phyloP scores from a whole-genome alignment of 2,329 filamentous ascomycete species.

The Fusarium sarcochroum region DNA sequence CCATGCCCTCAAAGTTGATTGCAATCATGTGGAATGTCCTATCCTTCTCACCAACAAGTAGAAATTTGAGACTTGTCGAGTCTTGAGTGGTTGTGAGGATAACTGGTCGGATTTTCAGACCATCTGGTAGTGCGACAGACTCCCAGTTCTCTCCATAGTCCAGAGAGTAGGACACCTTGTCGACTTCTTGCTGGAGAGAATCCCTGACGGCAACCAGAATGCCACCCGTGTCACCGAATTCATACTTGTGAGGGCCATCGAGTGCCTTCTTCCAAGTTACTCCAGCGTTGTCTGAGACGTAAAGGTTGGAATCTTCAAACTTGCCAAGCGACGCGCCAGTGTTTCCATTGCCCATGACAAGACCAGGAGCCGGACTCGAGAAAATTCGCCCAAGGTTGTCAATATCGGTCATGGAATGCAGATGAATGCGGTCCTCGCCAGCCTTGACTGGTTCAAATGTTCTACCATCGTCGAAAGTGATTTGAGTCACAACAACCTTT shows the following conservation, averaged over 20 bases:
- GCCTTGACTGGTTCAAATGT: conserved; percentile 82
- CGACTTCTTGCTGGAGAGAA: conserved; percentile 72
- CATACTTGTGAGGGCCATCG: conserved; percentile 91
- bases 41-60: conserved; percentile 77
- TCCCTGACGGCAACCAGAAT: conserved; percentile 88
- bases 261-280: conserved; percentile 83
- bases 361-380: conserved; percentile 91
- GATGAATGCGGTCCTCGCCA: conserved; percentile 79
- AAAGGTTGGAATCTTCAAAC: conserved; percentile 83
- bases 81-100: conserved; percentile 91
- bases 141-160: conserved; percentile 92
- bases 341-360: conserved; percentile 96
- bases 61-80: conserved; percentile 91
- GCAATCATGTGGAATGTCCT: conserved; percentile 76
- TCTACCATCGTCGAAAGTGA: conserved; percentile 95
- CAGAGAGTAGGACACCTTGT: conserved; percentile 80
- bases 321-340: conserved; percentile 79
- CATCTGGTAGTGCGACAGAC: conserved; percentile 75
- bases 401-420: conserved; percentile 92
- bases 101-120: conserved; percentile 76
- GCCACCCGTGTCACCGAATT: conserved; percentile 94
- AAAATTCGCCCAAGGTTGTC: conserved; percentile 88
- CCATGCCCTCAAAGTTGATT: conserved; percentile 86
- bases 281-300: conserved; percentile 91
- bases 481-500: conserved; percentile 83